Percentiles rank a stretch among this genome's conserved stretches.
Conservation (phyloP, 805 yeast genomes). For the Lachancea thermotolerans region DNA sequence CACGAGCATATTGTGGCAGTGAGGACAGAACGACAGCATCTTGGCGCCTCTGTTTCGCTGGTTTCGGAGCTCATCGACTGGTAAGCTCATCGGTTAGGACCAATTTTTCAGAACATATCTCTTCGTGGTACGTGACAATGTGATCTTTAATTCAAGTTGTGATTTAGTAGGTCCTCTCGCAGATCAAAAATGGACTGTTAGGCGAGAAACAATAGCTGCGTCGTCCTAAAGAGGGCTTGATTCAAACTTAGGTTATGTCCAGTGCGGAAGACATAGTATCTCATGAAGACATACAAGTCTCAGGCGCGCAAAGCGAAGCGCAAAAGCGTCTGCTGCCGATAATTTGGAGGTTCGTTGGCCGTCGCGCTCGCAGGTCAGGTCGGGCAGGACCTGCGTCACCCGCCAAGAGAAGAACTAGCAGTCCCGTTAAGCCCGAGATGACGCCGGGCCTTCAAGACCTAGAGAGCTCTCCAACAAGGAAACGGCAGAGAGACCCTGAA, state of each 20-base stretch:
- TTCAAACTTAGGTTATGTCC: not conserved
- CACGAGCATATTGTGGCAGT: conserved; percentile 85
- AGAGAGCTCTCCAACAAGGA: too few relatives aligned
- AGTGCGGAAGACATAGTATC: conserved; percentile 2
- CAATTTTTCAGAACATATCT: not conserved
- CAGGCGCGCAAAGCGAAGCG: not conserved
- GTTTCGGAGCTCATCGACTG: not conserved
- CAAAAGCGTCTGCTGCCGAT: not conserved
- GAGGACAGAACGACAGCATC: conserved; percentile 96
- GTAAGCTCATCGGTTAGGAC: not conserved
- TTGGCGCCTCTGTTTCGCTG: not conserved
- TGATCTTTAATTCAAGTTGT: too few relatives aligned
- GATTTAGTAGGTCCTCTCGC: too few relatives aligned
- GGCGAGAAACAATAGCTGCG: too few relatives aligned
- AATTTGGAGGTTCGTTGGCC: conserved; percentile 2
- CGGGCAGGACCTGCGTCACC: conserved; percentile 6
- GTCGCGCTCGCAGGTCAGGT: conserved; percentile 3
- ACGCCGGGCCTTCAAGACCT: not conserved
- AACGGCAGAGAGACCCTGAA: not conserved
- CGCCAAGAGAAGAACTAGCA: not conserved
- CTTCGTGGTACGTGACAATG: not conserved
- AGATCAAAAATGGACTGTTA: too few relatives aligned
- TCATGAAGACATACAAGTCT: conserved; percentile 3
- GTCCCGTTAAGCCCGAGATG: not conserved
- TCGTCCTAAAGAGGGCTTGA: too few relatives aligned